A percentile compares a stretch with the other conserved stretches of the same genome.
Evolutionary conservation across 805 yeast genomes (phyloP).

Genomic region (Barnettozyma pratensis): DNA sequence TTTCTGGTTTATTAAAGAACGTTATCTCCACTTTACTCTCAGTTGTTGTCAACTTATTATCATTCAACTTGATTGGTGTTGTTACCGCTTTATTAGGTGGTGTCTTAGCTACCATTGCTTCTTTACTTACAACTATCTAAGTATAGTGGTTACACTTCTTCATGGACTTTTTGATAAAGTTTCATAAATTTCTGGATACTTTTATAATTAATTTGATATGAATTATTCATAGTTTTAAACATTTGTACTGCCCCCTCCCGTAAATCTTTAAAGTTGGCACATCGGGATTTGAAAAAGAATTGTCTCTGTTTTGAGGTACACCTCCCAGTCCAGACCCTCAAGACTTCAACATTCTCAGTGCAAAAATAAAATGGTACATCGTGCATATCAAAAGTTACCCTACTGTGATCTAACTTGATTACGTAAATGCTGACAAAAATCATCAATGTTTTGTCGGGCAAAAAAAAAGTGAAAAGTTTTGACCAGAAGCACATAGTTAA

Average conservation of each 20-base stretch:
- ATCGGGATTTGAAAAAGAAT: not conserved
- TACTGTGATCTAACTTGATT: not conserved
- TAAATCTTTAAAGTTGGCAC: too few species aligned
- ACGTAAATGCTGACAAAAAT: too few species aligned
- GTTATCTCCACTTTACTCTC: slow-evolving; percentile 5
- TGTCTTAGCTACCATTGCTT: slow-evolving; percentile 3
- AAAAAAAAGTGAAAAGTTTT: not conserved
- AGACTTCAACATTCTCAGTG: too few species aligned
- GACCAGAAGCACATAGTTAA: not conserved
- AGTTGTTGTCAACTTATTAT: slow-evolving; percentile 5
- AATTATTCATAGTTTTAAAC: not conserved
- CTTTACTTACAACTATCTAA: not conserved
- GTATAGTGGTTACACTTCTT: not conserved
- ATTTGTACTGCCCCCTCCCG: not conserved
- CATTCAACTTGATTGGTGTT: slow-evolving; percentile 14
- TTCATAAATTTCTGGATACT: not conserved
- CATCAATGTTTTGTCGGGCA: not conserved
- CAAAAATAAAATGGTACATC: not conserved
- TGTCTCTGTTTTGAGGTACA: not conserved
- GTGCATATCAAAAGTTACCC: not conserved
- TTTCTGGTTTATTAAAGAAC: slow-evolving; percentile 3
- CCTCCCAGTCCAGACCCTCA: too few species aligned
- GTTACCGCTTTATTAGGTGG: slow-evolving; percentile 14
- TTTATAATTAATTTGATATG: not conserved
- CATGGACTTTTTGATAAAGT: not conserved